Conservation (phyloP, 108 stramenopile genomes). For the Conticribra weissflogii region DNA sequence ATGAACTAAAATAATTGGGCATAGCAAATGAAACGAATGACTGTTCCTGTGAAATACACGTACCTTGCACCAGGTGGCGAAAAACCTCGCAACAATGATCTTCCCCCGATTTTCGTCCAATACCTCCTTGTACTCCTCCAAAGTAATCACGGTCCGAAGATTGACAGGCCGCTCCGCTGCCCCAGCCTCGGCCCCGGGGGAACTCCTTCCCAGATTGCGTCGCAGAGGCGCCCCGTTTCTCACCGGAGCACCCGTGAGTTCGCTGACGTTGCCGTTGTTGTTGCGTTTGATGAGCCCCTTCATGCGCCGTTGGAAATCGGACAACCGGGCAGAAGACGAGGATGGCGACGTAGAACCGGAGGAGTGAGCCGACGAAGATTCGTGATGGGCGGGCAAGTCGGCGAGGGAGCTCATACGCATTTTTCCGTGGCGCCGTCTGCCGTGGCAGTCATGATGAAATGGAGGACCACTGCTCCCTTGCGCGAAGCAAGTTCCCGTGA, state of each 20-base stretch:
- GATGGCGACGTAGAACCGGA: neutral
- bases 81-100: constrained; percentile 69
- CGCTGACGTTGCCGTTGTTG: neutral
- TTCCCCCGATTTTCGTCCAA: constrained; percentile 48
- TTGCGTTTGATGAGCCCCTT: constrained; percentile 34
- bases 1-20: no score
- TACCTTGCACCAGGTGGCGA: constrained; percentile 78
- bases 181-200: neutral
- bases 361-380: neutral
- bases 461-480: no score
- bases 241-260: neutral
- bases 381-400: constrained; percentile 25
- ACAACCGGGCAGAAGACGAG: constrained; percentile 5
- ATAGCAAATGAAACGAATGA: no score
- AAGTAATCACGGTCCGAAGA: constrained; percentile 48
- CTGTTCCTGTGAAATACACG: constrained; percentile 4
- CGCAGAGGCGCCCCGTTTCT: neutral
- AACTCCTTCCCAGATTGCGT: no score
- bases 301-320: constrained; percentile 42
- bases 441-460: no score
- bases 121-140: constrained; percentile 64
- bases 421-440: no score
- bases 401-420: constrained; percentile 26
- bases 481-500: no score
- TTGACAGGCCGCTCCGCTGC: constrained; percentile 37